phyloP scores from a whole-genome alignment of 768 basidiomycete genomes.

The Boletus rubropictus region DNA sequence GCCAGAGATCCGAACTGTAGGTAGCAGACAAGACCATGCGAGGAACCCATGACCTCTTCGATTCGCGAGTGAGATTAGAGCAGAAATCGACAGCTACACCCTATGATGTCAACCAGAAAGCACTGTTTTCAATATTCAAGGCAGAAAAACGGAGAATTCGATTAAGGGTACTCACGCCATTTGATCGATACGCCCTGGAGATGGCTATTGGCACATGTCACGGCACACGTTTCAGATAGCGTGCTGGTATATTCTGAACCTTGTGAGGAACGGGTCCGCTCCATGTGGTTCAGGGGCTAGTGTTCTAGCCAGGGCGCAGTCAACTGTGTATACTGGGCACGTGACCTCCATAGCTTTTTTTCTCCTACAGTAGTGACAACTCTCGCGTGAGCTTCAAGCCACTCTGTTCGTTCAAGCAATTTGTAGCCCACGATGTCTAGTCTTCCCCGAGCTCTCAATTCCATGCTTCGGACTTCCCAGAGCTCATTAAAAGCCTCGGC shows the following conservation, averaged over 20 bases:
- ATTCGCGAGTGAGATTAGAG: not conserved
- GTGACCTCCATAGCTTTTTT: slow-evolving; percentile 18
- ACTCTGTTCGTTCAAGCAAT: not conserved
- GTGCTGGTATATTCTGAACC: not conserved
- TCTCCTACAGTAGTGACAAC: not conserved
- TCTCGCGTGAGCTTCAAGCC: slow-evolving; percentile 11
- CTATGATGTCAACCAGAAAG: not conserved
- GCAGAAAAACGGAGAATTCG: not conserved
- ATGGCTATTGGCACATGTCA: slow-evolving; percentile 12
- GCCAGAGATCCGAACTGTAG: slow-evolving; percentile 4
- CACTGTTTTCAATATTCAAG: not conserved
- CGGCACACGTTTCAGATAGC: slow-evolving; percentile 1
- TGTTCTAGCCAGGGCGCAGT: too few relatives aligned
- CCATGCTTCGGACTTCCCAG: slow-evolving; percentile 10
- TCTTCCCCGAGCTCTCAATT: slow-evolving; percentile 14
- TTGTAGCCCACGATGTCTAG: slow-evolving; percentile 15
- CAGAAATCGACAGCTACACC: not conserved
- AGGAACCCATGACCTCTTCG: not conserved
- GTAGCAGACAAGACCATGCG: not conserved
- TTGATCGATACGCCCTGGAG: slow-evolving; percentile 10
- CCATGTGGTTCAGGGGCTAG: too few relatives aligned
- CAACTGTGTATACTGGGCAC: slow-evolving; percentile 5
- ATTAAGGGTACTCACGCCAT: not conserved
- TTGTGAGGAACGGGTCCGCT: not conserved
- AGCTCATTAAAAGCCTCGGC: slow-evolving; percentile 8